phyloP scores from a whole-genome alignment of 2,329 filamentous ascomycete genomes.

The Ceratocystiopsis sp. region DNA sequence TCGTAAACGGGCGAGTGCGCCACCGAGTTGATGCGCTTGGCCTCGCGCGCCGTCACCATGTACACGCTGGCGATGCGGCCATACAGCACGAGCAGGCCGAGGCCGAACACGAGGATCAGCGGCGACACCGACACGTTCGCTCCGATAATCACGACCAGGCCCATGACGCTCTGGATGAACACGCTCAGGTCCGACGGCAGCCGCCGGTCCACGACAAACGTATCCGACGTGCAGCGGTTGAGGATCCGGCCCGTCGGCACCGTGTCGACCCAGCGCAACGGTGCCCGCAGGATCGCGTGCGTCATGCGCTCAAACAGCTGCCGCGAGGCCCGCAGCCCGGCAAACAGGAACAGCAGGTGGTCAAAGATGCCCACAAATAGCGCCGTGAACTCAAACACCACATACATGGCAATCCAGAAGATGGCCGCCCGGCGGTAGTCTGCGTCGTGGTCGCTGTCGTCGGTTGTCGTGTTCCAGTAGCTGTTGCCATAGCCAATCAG shows the following conservation, averaged over 20 bases:
- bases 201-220: constrained; percentile 20
- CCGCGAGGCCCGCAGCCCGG: constrained; percentile 16
- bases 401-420: constrained; percentile 16
- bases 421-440: constrained; percentile 9
- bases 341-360: constrained; percentile 14
- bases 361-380: constrained; percentile 10
- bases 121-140: constrained; percentile 18
- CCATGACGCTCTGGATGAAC: constrained; percentile 15
- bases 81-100: constrained; percentile 18
- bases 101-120: constrained; percentile 19
- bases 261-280: constrained; percentile 23
- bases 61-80: constrained; percentile 18
- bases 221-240: constrained; percentile 25
- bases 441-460: not conserved
- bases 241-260: constrained; percentile 23
- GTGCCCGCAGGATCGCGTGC: constrained; percentile 21
- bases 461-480: not conserved
- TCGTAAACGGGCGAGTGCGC: constrained; percentile 25
- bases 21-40: constrained; percentile 24
- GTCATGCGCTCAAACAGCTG: constrained; percentile 18
- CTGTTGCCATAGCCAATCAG: no score
- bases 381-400: constrained; percentile 13
- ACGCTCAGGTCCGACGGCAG: constrained; percentile 15
- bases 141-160: constrained; percentile 19
- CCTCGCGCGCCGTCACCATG: constrained; percentile 20